phyloP scores from a whole-genome alignment of 2,329 filamentous ascomycete genomes.

The Trichophyton schoenleinii region DNA sequence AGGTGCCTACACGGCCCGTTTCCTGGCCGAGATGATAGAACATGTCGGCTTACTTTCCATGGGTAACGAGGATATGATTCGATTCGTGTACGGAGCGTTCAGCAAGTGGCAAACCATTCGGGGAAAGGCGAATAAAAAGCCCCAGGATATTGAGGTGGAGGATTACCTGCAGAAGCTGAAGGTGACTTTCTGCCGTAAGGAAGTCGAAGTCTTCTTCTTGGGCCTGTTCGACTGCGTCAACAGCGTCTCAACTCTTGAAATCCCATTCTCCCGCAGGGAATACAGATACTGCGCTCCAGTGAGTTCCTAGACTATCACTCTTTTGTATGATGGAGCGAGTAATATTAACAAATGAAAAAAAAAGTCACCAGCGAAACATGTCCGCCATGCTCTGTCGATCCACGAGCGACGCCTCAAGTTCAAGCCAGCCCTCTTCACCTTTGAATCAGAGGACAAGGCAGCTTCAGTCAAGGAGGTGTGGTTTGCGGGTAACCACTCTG shows the following conservation, averaged over 20 bases:
- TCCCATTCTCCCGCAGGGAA: conserved; percentile 29
- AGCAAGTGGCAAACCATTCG: conserved; percentile 23
- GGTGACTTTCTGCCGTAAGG: conserved; percentile 37
- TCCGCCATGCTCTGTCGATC: conserved; percentile 43
- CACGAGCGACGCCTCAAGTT: conserved; percentile 46
- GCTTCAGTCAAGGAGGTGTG: conserved; percentile 42
- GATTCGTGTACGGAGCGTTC: conserved; percentile 33
- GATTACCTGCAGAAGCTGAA: conserved; percentile 34
- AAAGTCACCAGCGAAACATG: conserved; percentile 32
- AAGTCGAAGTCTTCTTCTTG: conserved; percentile 41
- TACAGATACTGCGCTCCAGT: conserved; percentile 26
- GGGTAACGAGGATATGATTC: conserved; percentile 44
- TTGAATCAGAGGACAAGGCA: conserved; percentile 16
- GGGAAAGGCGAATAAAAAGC: conserved; percentile 18
- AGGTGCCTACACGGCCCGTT: conserved; percentile 43
- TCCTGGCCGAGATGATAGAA: conserved; percentile 41
- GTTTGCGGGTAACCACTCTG: conserved; percentile 44
- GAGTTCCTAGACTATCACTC: conserved; percentile 11
- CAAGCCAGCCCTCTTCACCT: conserved; percentile 37
- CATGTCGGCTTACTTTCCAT: conserved; percentile 38
- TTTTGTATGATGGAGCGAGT: conserved; percentile 15
- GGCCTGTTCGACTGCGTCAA: conserved; percentile 46
- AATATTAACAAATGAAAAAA: neutral
- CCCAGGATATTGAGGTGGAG: conserved; percentile 12
- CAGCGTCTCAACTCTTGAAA: conserved; percentile 30